phyloP scores from a whole-genome alignment of 2,329 filamentous ascomycete species.

The Tolypocladium tundrense region DNA sequence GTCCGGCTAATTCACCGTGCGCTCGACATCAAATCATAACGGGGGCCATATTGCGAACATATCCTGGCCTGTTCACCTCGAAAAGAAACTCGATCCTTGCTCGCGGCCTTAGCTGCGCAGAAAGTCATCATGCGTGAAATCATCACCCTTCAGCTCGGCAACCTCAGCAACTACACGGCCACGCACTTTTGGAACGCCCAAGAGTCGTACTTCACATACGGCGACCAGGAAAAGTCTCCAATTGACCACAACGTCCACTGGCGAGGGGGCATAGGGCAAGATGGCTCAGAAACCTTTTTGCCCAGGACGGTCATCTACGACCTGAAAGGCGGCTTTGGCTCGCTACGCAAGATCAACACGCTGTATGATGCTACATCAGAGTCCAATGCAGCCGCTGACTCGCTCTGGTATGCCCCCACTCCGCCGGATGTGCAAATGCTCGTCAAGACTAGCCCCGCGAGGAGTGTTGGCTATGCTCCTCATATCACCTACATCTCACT shows the following conservation, averaged over 20 bases:
- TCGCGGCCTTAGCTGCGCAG: neutral
- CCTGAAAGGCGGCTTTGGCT: slow-evolving; percentile 86
- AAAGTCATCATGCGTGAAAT: slow-evolving; percentile 72
- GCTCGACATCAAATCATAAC: neutral
- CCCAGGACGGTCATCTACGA: slow-evolving; percentile 91
- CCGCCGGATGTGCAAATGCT: neutral
- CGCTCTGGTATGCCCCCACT: slow-evolving; percentile 20
- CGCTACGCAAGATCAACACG: slow-evolving; percentile 76
- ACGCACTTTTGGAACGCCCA: slow-evolving; percentile 98
- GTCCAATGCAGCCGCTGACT: slow-evolving; percentile 16
- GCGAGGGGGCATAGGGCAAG: slow-evolving; percentile 67
- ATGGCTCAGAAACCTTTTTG: slow-evolving; percentile 84
- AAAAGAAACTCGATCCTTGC: no score
- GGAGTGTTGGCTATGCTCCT: neutral
- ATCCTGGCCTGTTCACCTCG: neutral
- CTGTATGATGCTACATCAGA: slow-evolving; percentile 54
- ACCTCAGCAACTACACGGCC: slow-evolving; percentile 84
- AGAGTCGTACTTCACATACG: slow-evolving; percentile 97
- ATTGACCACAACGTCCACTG: slow-evolving; percentile 64
- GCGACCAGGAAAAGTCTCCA: slow-evolving; percentile 26
- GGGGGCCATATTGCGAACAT: neutral
- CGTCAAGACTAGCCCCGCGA: neutral
- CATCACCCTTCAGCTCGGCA: slow-evolving; percentile 84
- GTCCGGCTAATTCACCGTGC: neutral
- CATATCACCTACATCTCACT: neutral